Evolutionary conservation across 2,329 filamentous ascomycete genomes (phyloP), one percentile per base, ranked within the genome.

Genomic region (Aureobasidium mangrovei): DNA sequence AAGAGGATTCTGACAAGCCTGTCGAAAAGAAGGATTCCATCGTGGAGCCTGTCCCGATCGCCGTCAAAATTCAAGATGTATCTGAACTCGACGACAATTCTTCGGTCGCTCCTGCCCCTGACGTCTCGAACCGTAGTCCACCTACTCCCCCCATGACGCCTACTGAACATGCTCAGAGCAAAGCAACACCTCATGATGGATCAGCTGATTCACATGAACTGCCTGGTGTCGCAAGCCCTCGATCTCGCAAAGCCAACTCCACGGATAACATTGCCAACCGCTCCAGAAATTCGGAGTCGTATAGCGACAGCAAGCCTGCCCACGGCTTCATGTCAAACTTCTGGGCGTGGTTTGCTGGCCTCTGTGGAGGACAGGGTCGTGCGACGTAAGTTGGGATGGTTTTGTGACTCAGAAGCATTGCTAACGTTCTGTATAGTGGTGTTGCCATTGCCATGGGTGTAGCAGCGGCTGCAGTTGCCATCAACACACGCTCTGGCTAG

Each of bases 61-160:
- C 40, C 36, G 38, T 33, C 44, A 48, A 38, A 24, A 35, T 48
- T 28, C 35, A 42, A 35, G 45, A 51, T 12, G 38, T 49, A 5
- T 33, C 38, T 24, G 54, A 55, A 27, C 24, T 46, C n/a, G 38
- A 35, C 26, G 39, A 10, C n/a, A 49, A 29, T 7, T 9, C 45
- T 33, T 27, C 46, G 5, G 36, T 51, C 18, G 27, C 45, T 6
- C 32, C 35, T 8, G 10, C 32, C 7, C 45, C 39, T 18, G 54
- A 51, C 26, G 12, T 38, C n/a, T 33, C 46, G 6, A 51, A 38
- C 31, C 46, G 31, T 4, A 39, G 61, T 29, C 64, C 62, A 2
- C 63, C 65, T 2, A 68, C 67, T 10, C 66, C 66, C 27, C 66
- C 67, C 0, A 58, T 66, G 60, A 69, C 65, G 27, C 65, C 65